Percentiles rank a stretch among this genome's conserved stretches.
Conservation (phyloP, 2,329 filamentous ascomycete genomes). For the Peltaster fructicola region DNA sequence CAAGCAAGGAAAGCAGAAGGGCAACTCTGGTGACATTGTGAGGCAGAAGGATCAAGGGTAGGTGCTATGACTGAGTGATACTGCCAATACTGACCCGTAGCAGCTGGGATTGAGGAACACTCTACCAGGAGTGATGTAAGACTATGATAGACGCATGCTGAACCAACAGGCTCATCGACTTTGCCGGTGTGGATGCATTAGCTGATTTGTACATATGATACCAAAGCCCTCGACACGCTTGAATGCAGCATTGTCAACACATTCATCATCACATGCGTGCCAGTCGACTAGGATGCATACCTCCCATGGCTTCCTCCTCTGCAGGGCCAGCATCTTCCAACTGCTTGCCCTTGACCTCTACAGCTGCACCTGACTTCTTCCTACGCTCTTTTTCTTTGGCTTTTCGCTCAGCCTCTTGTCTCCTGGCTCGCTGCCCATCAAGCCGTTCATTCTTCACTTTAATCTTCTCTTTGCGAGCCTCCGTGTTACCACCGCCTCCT, state of each 20-base stretch:
- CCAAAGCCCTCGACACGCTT: no score
- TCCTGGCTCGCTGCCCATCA: constrained; percentile 45
- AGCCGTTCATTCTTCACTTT: constrained; percentile 73
- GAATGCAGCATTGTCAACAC: no score
- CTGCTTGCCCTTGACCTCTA: constrained; percentile 8
- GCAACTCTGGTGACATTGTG: constrained; percentile 46
- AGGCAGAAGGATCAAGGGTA: constrained; percentile 69
- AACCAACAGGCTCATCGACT: no score
- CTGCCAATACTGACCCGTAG: no score
- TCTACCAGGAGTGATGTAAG: no score
- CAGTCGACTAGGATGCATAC: constrained; percentile 20
- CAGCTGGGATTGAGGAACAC: no score
- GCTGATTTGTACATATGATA: no score
- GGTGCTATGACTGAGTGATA: no score
- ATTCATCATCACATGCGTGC: constrained; percentile 9
- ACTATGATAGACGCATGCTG: no score
- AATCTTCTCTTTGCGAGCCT: constrained; percentile 57
- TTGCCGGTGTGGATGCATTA: no score
- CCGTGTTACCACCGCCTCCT: constrained; percentile 68
- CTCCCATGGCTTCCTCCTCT: constrained; percentile 7
- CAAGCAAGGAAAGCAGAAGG: constrained; percentile 57
- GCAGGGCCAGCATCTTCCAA: constrained; percentile 4
- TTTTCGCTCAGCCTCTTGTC: constrained; percentile 31
- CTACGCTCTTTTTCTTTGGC: constrained; percentile 26
- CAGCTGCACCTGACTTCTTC: constrained; percentile 17